Evolutionary conservation across 1,284 basidiomycete genomes (phyloP).

Genomic region (Puccinia novopanici): DNA sequence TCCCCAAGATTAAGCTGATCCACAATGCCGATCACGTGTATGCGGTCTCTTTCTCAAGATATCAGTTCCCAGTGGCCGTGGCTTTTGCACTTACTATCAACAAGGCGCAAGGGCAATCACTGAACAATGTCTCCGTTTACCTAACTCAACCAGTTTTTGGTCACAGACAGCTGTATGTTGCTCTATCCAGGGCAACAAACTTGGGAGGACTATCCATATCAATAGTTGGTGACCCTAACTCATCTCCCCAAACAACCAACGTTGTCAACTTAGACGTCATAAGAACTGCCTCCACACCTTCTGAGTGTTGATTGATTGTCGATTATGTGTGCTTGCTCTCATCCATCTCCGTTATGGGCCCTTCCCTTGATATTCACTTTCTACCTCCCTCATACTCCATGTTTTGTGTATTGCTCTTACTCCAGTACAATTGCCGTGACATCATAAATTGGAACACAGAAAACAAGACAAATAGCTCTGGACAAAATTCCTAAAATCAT

Average conservation of each 20-base stretch:
- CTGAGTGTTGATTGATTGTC: too few species aligned
- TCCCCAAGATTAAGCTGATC: slow-evolving; percentile 16
- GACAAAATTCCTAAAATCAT: too few species aligned
- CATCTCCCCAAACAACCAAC: not conserved
- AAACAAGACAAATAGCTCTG: too few species aligned
- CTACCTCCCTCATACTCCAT: too few species aligned
- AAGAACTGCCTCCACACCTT: too few species aligned
- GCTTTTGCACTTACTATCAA: slow-evolving; percentile 18
- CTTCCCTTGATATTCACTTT: too few species aligned
- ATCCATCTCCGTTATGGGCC: too few species aligned
- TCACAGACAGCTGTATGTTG: slow-evolving; percentile 26
- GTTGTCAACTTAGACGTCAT: not conserved
- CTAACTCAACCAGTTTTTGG: not conserved
- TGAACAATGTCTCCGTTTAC: not conserved
- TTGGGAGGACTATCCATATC: not conserved
- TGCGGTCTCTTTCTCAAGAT: not conserved
- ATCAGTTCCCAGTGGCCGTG: slow-evolving; percentile 10
- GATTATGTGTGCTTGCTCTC: too few species aligned
- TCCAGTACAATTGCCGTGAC: too few species aligned
- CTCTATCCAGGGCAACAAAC: too few species aligned
- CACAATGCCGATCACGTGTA: not conserved
- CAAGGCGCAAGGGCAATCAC: slow-evolving; percentile 24
- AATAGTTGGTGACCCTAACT: not conserved
- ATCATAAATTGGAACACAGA: too few species aligned
- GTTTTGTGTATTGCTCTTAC: too few species aligned